A percentile compares a stretch with the other conserved stretches of the same genome.
These are phyloP conservation scores for Aristolochia fimbriata DNA, from an alignment of 164 flowering plant genomes.

Conservation along the genomic window DNA sequence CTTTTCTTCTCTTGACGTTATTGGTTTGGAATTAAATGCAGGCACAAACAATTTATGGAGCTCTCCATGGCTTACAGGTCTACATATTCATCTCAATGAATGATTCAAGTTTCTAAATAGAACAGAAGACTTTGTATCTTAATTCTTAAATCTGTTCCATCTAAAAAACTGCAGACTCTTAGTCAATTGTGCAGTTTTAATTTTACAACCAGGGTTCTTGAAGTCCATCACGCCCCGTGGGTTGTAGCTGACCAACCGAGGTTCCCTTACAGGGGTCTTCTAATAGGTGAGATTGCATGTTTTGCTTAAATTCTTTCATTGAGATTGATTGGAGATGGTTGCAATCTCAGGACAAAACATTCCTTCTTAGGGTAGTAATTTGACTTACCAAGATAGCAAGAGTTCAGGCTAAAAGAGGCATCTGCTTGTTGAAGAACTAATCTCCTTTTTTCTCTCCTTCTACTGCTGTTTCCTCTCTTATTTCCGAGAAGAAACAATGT, in stretches of 20 bases:
- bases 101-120: background rate
- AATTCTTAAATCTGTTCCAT: background rate
- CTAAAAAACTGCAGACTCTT: conserved; percentile 52
- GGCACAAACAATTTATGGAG: conserved; percentile 88
- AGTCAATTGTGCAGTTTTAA: conserved; percentile 71
- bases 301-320: too few relatives aligned
- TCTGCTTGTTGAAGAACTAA: too few relatives aligned
- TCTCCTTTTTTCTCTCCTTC: too few relatives aligned
- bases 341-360: too few relatives aligned
- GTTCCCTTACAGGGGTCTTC: conserved; percentile 71
- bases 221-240: conserved; percentile 60
- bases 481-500: background rate
- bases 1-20: background rate
- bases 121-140: background rate
- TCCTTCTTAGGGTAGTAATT: too few relatives aligned
- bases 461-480: too few relatives aligned
- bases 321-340: too few relatives aligned
- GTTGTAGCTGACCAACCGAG: conserved; percentile 62
- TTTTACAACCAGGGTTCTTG: conserved; percentile 35
- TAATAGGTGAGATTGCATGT: conserved; percentile 49
- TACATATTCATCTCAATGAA: conserved; percentile 4
- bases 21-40: conserved; percentile 20
- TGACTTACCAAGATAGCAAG: too few relatives aligned
- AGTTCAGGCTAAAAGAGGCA: too few relatives aligned
- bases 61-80: conserved; percentile 86